Conservation (phyloP, 805 yeast genomes). For the Sporopachydermia lactativora region DNA sequence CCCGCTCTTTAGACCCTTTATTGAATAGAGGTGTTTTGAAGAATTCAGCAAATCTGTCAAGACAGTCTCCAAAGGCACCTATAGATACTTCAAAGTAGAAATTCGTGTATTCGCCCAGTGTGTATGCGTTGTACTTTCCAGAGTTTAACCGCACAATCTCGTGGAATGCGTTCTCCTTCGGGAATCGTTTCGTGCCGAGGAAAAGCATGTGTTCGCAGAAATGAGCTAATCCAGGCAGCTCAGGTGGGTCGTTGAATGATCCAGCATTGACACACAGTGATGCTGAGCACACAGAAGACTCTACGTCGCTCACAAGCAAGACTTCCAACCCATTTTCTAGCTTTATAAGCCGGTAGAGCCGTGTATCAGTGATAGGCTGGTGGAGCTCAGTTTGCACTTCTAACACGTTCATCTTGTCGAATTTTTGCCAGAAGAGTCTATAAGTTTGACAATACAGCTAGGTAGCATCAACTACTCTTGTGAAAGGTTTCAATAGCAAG, state of each 20-base stretch:
- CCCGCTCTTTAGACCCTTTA: conserved; percentile 39
- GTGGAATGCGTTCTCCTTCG: conserved; percentile 62
- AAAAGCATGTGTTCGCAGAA: conserved; percentile 61
- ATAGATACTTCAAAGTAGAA: conserved; percentile 40
- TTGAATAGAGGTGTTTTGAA: conserved; percentile 41
- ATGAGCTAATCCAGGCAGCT: conserved; percentile 65
- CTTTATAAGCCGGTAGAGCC: conserved; percentile 45
- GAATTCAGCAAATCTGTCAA: conserved; percentile 45
- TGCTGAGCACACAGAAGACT: conserved; percentile 66
- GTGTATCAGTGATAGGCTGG: conserved; percentile 31
- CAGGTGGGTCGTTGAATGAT: conserved; percentile 51
- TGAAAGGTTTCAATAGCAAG: no score
- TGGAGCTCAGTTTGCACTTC: no score
- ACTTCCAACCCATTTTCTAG: conserved; percentile 45
- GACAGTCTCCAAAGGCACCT: conserved; percentile 37
- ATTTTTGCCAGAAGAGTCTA: no score
- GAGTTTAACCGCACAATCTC: conserved; percentile 36
- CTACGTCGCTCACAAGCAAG: conserved; percentile 50
- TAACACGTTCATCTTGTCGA: no score
- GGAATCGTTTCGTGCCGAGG: conserved; percentile 72
- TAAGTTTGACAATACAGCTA: no score
- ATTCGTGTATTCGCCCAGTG: conserved; percentile 42
- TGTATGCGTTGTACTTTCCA: conserved; percentile 44
- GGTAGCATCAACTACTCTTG: no score
- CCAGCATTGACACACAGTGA: conserved; percentile 71